Evolutionary conservation across 768 basidiomycete species (phyloP).

Genomic region (Phanerodontia chrysosporium): DNA sequence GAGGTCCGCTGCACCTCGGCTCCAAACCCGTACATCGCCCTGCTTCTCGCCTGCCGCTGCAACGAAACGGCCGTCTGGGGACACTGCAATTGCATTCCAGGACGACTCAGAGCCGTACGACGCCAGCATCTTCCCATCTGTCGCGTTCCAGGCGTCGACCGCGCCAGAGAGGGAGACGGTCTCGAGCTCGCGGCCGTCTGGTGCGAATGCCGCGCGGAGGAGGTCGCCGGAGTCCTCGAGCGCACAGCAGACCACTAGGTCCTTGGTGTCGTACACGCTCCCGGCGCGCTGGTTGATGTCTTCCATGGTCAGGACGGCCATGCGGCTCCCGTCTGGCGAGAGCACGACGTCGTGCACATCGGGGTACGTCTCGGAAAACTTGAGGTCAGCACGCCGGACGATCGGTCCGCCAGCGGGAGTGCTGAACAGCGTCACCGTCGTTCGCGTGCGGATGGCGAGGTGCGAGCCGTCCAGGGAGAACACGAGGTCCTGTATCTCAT

Average conservation of each 20-base stretch:
- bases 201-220: constrained; percentile 37
- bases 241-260: constrained; percentile 9
- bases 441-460: constrained; percentile 9
- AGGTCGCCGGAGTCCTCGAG: constrained; percentile 10
- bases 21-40: constrained; percentile 15
- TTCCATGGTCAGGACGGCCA: constrained; percentile 9
- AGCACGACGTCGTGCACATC: constrained; percentile 9
- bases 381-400: constrained; percentile 14
- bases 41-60: constrained; percentile 16
- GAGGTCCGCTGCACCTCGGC: not conserved
- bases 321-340: constrained; percentile 13
- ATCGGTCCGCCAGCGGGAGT: not conserved
- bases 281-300: constrained; percentile 16
- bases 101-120: constrained; percentile 2
- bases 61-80: constrained; percentile 14
- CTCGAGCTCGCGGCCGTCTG: constrained; percentile 39
- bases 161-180: constrained; percentile 35
- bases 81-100: constrained; percentile 5
- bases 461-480: constrained; percentile 19
- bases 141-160: constrained; percentile 11
- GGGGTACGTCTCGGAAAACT: constrained; percentile 1
- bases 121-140: constrained; percentile 4
- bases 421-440: constrained; percentile 11
- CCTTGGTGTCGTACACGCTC: constrained; percentile 20
- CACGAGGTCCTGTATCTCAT: constrained; percentile 10